These are phyloP conservation scores for Aphanomyces invadans DNA, from an alignment of 352 stramenopile genomes.

Conservation along the genomic window DNA sequence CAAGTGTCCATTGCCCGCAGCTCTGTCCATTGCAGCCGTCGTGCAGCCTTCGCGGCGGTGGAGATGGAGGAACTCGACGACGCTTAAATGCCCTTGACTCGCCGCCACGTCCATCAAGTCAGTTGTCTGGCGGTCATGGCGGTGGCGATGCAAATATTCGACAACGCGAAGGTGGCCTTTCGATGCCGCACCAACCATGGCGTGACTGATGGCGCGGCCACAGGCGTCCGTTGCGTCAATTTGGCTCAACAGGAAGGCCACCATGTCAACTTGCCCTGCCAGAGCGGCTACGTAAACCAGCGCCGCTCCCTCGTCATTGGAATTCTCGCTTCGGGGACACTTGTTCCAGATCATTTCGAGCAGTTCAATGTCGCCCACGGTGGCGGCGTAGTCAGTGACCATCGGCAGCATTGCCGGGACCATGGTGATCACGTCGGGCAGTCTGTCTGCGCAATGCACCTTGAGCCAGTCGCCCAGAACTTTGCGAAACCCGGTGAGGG, in stretches of 20 bases:
- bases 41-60: slow-evolving; percentile 3
- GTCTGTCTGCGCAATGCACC: not conserved
- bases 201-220: no score
- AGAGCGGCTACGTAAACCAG: not conserved
- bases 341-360: not conserved
- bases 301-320: not conserved
- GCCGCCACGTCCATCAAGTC: not conserved
- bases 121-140: not conserved
- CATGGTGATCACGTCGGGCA: not conserved
- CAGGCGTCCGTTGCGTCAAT: no score
- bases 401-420: not conserved
- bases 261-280: not conserved
- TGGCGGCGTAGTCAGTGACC: not conserved
- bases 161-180: not conserved
- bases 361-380: not conserved
- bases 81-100: not conserved
- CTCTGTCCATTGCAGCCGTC: slow-evolving; percentile 7
- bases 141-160: not conserved
- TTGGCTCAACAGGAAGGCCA: not conserved
- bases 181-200: not conserved
- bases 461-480: not conserved
- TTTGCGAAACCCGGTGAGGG: not conserved
- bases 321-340: not conserved
- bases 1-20: slow-evolving; percentile 3
- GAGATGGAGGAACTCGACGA: not conserved